Conservation (phyloP, 1,139 yeast species). For the Protomyces inouyei region DNA sequence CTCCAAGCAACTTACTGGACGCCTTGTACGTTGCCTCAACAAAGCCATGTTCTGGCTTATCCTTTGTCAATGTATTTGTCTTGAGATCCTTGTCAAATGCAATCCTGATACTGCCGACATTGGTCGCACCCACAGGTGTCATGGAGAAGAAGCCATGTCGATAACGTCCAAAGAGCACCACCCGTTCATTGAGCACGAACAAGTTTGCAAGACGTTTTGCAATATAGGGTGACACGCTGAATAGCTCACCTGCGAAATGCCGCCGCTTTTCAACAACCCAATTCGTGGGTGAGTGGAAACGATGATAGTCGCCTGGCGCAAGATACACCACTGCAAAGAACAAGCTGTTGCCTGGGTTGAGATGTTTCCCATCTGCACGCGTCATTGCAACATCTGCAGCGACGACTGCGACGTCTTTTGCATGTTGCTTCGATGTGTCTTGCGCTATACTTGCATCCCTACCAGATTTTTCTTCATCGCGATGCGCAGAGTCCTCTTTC, state of each 20-base stretch:
- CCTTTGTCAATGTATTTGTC: conserved; percentile 50
- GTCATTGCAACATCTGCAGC: conserved; percentile 21
- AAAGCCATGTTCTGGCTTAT: conserved; percentile 53
- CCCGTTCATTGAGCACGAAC: conserved; percentile 90
- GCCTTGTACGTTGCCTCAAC: conserved; percentile 89
- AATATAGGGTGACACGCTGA: conserved; percentile 94
- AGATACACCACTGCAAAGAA: conserved; percentile 88
- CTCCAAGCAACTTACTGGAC: conserved; percentile 75
- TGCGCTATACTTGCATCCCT: conserved; percentile 31
- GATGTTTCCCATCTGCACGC: conserved; percentile 11
- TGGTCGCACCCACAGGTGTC: conserved; percentile 99
- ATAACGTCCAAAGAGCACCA: conserved; percentile 93
- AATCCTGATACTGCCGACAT: conserved; percentile 89
- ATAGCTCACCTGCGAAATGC: conserved; percentile 92
- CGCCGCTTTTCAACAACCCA: conserved; percentile 95
- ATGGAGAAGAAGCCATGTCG: conserved; percentile 93
- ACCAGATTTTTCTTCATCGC: conserved; percentile 37
- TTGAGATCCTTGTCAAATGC: conserved; percentile 87
- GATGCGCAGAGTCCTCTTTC: conserved; percentile 27
- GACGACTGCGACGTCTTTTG: conserved; percentile 15
- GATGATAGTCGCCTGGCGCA: conserved; percentile 98
- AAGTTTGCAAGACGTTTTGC: conserved; percentile 80
- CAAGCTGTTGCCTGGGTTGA: conserved; percentile 52
- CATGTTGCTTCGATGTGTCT: conserved; percentile 3
- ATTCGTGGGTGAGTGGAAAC: conserved; percentile 91